A percentile compares a stretch with the other conserved stretches of the same genome.
Evolutionary conservation across 1,284 basidiomycete species (phyloP).

Genomic region (Xanthoconium separans): DNA sequence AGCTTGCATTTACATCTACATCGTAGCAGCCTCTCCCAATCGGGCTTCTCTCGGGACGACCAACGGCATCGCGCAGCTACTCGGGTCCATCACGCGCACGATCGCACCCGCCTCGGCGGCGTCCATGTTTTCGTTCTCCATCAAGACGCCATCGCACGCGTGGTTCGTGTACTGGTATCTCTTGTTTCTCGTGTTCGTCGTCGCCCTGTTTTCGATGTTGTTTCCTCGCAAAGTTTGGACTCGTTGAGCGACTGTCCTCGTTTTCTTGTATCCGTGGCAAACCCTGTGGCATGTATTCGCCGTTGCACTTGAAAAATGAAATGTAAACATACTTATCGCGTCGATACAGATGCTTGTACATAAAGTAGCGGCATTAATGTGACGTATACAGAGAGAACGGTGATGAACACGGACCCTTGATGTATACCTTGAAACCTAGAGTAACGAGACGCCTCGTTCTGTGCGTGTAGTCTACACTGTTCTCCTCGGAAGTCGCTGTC

Average conservation of each 20-base stretch:
- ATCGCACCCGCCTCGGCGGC: slow-evolving; percentile 71
- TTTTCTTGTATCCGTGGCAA: no score
- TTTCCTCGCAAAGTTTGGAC: slow-evolving; percentile 39
- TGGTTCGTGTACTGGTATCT: slow-evolving; percentile 63
- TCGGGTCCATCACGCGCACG: slow-evolving; percentile 60
- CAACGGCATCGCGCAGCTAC: slow-evolving; percentile 69
- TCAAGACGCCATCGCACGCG: slow-evolving; percentile 58
- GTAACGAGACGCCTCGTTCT: no score
- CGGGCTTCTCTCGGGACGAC: slow-evolving; percentile 70
- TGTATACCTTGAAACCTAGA: no score
- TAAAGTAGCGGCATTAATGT: no score
- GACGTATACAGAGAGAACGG: no score
- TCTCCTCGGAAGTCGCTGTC: no score
- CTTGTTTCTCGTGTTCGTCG: slow-evolving; percentile 36
- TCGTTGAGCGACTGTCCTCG: neutral
- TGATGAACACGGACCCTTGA: no score
- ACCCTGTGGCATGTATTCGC: no score
- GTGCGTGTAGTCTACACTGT: no score
- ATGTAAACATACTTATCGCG: no score
- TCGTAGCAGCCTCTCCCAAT: slow-evolving; percentile 59
- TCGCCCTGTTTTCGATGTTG: slow-evolving; percentile 31
- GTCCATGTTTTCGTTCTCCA: slow-evolving; percentile 68
- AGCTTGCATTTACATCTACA: slow-evolving; percentile 70
- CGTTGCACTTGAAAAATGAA: no score
- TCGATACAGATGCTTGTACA: no score